phyloP scores from a whole-genome alignment of 1,284 basidiomycete genomes.

The Ganoderma lingzhi region DNA sequence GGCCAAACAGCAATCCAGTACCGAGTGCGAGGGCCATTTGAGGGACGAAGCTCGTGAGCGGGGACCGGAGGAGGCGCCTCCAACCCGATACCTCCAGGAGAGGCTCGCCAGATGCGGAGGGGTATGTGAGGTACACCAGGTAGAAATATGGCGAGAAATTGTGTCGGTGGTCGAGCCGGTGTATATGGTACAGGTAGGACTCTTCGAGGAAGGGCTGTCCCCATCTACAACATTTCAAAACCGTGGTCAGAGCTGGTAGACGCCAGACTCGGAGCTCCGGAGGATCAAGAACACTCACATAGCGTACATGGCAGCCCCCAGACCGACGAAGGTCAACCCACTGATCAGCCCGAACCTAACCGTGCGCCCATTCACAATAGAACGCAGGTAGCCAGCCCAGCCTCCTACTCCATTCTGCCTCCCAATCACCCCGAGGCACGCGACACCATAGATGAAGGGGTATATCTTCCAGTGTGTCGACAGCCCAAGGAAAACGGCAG shows the following conservation, averaged over 20 bases:
- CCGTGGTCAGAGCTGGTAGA: neutral
- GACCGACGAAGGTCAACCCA: constrained; percentile 70
- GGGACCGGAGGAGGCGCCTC: constrained; percentile 60
- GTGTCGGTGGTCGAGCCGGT: constrained; percentile 94
- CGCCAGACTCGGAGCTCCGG: constrained; percentile 9
- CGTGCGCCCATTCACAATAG: constrained; percentile 62
- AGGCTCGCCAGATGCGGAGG: constrained; percentile 40
- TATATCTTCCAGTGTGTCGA: constrained; percentile 97
- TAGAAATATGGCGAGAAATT: constrained; percentile 99
- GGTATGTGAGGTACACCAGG: constrained; percentile 86
- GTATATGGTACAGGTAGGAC: constrained; percentile 93
- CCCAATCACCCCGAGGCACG: constrained; percentile 75
- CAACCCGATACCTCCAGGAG: constrained; percentile 46
- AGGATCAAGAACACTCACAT: constrained; percentile 63
- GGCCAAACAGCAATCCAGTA: constrained; percentile 71
- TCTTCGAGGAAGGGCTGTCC: constrained; percentile 92
- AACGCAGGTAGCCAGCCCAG: constrained; percentile 45
- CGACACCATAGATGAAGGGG: constrained; percentile 89
- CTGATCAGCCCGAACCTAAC: constrained; percentile 77
- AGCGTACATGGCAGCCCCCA: constrained; percentile 76
- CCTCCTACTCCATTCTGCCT: constrained; percentile 34
- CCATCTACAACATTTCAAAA: constrained; percentile 67
- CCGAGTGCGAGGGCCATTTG: constrained; percentile 76
- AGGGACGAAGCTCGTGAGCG: constrained; percentile 76
- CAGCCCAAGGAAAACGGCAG: constrained; percentile 80